These are phyloP conservation scores for Passalora sequoiae DNA, from an alignment of 2,329 filamentous ascomycete genomes.

Conservation along the genomic window DNA sequence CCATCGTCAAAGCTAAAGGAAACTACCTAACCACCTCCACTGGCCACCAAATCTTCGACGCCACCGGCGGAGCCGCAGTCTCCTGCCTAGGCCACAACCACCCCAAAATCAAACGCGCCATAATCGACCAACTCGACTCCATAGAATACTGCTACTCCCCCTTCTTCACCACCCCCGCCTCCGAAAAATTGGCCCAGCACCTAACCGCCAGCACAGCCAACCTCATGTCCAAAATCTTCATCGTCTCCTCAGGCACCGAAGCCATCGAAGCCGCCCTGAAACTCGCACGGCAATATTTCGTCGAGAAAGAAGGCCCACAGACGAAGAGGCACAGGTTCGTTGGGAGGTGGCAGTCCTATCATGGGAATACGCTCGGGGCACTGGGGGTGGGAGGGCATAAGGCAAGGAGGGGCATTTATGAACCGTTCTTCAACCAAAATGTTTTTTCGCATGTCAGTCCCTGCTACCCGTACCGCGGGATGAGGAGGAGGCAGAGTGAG, in stretches of 20 bases:
- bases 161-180: conserved; percentile 51
- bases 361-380: conserved; percentile 48
- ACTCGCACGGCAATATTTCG: conserved; percentile 46
- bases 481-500: conserved; percentile 35
- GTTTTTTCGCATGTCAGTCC: conserved; percentile 29
- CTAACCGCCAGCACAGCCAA: conserved; percentile 46
- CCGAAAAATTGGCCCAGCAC: conserved; percentile 48
- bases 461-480: conserved; percentile 36
- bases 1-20: conserved; percentile 45
- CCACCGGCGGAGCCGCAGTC: conserved; percentile 66
- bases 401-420: conserved; percentile 33
- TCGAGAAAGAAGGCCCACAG: conserved; percentile 42
- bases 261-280: conserved; percentile 48
- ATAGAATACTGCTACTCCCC: conserved; percentile 54
- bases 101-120: conserved; percentile 50
- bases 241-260: conserved; percentile 48
- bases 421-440: conserved; percentile 28
- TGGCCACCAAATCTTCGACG: conserved; percentile 61
- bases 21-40: conserved; percentile 47
- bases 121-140: conserved; percentile 53
- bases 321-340: conserved; percentile 41
- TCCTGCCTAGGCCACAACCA: conserved; percentile 59
- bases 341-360: conserved; percentile 44
- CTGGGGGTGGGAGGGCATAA: conserved; percentile 40
- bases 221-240: conserved; percentile 49